These are phyloP conservation scores for Paraconiothyrium sp. DNA, from an alignment of 2,329 filamentous ascomycete species.

Conservation along the genomic window DNA sequence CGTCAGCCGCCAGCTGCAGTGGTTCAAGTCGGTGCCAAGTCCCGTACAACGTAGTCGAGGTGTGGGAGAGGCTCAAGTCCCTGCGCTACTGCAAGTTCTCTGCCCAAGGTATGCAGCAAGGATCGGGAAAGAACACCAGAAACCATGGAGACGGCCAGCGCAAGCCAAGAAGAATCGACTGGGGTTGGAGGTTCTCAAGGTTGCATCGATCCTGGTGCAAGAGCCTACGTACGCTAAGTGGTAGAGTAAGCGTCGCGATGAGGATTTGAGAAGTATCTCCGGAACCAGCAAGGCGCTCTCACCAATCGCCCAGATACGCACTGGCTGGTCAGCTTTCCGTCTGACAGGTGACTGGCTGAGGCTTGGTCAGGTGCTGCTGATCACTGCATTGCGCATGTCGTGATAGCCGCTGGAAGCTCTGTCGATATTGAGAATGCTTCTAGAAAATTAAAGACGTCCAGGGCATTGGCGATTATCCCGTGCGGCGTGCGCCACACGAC, in stretches of 20 bases:
- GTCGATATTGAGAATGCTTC: conserved; percentile 14
- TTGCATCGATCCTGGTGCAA: conserved; percentile 8
- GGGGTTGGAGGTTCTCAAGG: conserved; percentile 1
- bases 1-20: conserved; percentile 29
- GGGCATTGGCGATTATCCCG: conserved; percentile 11
- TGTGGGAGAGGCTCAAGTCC: conserved; percentile 35
- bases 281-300: background rate
- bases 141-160: conserved; percentile 32
- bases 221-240: conserved; percentile 2
- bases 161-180: conserved; percentile 13
- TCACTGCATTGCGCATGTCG: conserved; percentile 7
- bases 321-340: background rate
- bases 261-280: conserved; percentile 11
- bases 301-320: conserved; percentile 5
- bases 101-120: conserved; percentile 33
- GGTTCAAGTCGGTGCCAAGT: conserved; percentile 41
- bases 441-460: conserved; percentile 16
- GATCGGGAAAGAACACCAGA: conserved; percentile 30
- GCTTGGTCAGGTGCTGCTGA: conserved; percentile 13
- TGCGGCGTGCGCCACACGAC: conserved; percentile 13
- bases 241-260: conserved; percentile 6
- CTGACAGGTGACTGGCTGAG: conserved; percentile 4
- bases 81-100: conserved; percentile 33
- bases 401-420: conserved; percentile 15
- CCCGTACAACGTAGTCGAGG: conserved; percentile 24